Base-by-base conservation (phyloP, 441 rosid species). In the Croton setiger region DNA sequence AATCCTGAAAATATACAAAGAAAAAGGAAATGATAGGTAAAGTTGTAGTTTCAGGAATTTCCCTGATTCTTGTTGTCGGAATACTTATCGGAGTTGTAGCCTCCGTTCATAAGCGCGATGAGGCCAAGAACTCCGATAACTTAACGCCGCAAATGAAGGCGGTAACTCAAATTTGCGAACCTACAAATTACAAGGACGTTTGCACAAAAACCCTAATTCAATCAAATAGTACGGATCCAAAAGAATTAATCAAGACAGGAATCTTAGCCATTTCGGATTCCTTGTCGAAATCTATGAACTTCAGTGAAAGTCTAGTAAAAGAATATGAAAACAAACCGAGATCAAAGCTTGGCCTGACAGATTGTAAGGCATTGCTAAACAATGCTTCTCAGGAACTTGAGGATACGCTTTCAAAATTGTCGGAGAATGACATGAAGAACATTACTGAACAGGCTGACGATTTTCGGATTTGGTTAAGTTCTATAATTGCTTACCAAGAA, bases 31-130 rank as follows among this genome's bases (percentile, higher is more conserved):
- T 84, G 90, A 63, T 66, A 0, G 85, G 83, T 11, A 90, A 88
- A 68, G 41, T 75, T 48, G 79, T 86, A 4, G 85, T 89, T 11
- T 76, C 91, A 15, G 89, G 76, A 63, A 64, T 87, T 64, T 91
- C 94, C 53, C 68, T 91, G 43, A 79, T 89, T 33, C 76, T 91
- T 23, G 81, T 89, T n/a, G 85, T 85, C 4, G 90, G 90, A 5
- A 88, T 84, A 1, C 76, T 79, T 70, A 69, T 90, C 4, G 93
- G 89, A 14, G 76, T 89, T 45, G 85, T 86, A 11, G 80, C 79
- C 8, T 67, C 79, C 0, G 71, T 83, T 54, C 60, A 79, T 27
- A 27, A 27, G 65, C 71, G 74, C 35, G 59, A 59, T 1, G n/a
- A n/a, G 0, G 48, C 64, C 3, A 59, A 23, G 1, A 68, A 44